These are phyloP conservation scores for Clitopilus passeckerianus DNA, from an alignment of 768 basidiomycete species.

Conservation along the genomic window DNA sequence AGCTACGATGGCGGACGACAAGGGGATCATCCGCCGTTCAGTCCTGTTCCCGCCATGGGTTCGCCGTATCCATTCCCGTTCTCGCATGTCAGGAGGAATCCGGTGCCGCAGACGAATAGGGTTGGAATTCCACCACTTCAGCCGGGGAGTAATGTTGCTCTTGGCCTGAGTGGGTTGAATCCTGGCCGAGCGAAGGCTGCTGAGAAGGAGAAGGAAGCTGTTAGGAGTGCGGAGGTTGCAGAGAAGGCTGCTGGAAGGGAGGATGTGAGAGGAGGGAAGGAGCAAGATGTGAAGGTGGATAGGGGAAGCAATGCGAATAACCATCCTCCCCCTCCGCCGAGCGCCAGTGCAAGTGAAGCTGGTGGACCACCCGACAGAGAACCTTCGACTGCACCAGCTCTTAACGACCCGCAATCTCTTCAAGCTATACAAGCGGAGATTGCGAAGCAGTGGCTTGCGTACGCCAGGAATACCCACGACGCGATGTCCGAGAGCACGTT, in stretches of 20 bases:
- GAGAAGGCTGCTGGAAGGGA: not conserved
- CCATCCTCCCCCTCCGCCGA: slow-evolving; percentile 23
- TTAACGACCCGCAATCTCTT: slow-evolving; percentile 35
- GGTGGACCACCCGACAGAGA: slow-evolving; percentile 17
- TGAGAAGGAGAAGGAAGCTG: not conserved
- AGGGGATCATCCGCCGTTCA: slow-evolving; percentile 33
- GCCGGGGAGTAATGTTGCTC: not conserved
- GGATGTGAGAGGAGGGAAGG: not conserved
- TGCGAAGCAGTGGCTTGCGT: slow-evolving; percentile 75
- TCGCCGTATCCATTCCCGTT: slow-evolving; percentile 82
- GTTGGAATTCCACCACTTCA: not conserved
- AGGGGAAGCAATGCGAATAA: slow-evolving; percentile 20
- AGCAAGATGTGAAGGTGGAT: not conserved
- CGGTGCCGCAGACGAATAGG: slow-evolving; percentile 1
- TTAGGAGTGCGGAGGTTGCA: not conserved
- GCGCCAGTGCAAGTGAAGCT: not conserved
- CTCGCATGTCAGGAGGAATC: slow-evolving; percentile 60
- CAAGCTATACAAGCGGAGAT: slow-evolving; percentile 61
- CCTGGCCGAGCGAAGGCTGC: not conserved
- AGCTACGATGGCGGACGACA: slow-evolving; percentile 31
- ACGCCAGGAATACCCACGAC: slow-evolving; percentile 59
- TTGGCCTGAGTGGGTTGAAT: not conserved
- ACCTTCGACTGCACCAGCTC: slow-evolving; percentile 25
- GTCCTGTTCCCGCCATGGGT: slow-evolving; percentile 53
- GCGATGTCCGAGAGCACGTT: slow-evolving; percentile 68